Percentiles rank a stretch among this genome's conserved stretches.
phyloP scores from a whole-genome alignment of 2,329 filamentous ascomycete species.

The Pseudogymnoascus sp. region DNA sequence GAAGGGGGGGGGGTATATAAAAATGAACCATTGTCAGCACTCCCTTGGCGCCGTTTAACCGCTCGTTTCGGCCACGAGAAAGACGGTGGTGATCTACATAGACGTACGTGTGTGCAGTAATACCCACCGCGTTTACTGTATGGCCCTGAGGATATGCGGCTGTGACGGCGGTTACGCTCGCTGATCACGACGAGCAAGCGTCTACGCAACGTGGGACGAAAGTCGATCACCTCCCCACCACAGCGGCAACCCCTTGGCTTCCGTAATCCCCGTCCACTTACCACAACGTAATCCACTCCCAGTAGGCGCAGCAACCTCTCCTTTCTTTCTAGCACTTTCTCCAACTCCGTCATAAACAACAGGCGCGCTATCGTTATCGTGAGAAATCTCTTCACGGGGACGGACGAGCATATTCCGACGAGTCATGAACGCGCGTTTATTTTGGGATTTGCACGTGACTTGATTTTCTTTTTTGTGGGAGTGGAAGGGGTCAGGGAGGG shows the following conservation, averaged over 20 bases:
- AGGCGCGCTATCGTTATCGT: not conserved
- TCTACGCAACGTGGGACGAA: not conserved
- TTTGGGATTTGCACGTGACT: not conserved
- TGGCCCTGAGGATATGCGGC: not conserved
- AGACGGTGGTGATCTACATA: not conserved
- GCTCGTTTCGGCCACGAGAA: not conserved
- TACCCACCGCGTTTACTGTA: not conserved
- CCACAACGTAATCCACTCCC: too few relatives aligned
- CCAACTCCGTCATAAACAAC: not conserved
- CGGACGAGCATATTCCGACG: not conserved
- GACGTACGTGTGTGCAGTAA: not conserved
- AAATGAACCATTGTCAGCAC: not conserved
- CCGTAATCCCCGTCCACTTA: not conserved
- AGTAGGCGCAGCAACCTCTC: not conserved
- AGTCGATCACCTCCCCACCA: not conserved
- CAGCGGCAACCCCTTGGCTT: not conserved
- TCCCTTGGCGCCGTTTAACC: not conserved
- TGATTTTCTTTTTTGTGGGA: not conserved
- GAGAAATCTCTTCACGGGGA: not conserved
- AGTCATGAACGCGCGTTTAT: not conserved
- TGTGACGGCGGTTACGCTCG: not conserved
- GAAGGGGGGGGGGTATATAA: not conserved
- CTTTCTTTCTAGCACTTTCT: not conserved
- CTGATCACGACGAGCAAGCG: not conserved
- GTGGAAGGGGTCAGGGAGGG: not conserved